These are phyloP conservation scores for Aspergillus sclerotioniger DNA, from an alignment of 495 filamentous ascomycete species.

Conservation along the genomic window DNA sequence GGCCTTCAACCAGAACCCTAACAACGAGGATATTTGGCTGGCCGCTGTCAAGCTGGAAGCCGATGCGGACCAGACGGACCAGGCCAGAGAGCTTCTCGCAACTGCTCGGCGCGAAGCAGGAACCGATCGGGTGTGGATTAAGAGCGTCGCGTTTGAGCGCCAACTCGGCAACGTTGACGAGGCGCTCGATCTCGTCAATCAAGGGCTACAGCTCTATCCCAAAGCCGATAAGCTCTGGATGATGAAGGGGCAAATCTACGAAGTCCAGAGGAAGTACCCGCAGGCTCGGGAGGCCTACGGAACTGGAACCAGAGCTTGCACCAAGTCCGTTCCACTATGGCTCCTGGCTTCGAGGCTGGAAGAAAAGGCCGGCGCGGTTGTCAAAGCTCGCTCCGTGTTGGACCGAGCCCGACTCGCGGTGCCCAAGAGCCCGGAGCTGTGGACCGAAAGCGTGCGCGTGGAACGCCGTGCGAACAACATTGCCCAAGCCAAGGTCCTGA, in stretches of 20 bases:
- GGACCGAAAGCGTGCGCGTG: conserved; percentile 87
- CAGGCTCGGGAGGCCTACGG: conserved; percentile 90
- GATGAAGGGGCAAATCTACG: conserved; percentile 98
- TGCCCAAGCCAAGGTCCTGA: conserved; percentile 78
- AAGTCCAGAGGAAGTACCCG: conserved; percentile 67
- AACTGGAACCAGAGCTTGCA: conserved; percentile 81
- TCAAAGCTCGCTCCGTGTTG: conserved; percentile 89
- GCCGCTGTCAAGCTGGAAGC: conserved; percentile 94
- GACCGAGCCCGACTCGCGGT: conserved; percentile 84
- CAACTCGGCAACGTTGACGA: conserved; percentile 74
- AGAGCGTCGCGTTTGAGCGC: conserved; percentile 87
- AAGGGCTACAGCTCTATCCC: conserved; percentile 87
- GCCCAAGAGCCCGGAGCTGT: conserved; percentile 80
- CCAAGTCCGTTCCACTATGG: conserved; percentile 83
- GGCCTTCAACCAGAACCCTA: conserved; percentile 89
- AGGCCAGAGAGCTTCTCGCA: conserved; percentile 75
- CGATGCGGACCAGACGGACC: conserved; percentile 73
- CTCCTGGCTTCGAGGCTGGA: conserved; percentile 83
- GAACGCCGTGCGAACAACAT: conserved; percentile 87
- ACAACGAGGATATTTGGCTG: conserved; percentile 96
- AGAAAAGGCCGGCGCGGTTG: conserved; percentile 76
- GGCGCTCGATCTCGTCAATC: conserved; percentile 80
- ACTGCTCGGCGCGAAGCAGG: conserved; percentile 82
- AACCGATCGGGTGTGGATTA: conserved; percentile 95
- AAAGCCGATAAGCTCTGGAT: conserved; percentile 89